A percentile compares a stretch with the other conserved stretches of the same genome.
These are phyloP conservation scores for Picea glauca DNA, from an alignment of 75 land plant species.

Conservation along the genomic window DNA sequence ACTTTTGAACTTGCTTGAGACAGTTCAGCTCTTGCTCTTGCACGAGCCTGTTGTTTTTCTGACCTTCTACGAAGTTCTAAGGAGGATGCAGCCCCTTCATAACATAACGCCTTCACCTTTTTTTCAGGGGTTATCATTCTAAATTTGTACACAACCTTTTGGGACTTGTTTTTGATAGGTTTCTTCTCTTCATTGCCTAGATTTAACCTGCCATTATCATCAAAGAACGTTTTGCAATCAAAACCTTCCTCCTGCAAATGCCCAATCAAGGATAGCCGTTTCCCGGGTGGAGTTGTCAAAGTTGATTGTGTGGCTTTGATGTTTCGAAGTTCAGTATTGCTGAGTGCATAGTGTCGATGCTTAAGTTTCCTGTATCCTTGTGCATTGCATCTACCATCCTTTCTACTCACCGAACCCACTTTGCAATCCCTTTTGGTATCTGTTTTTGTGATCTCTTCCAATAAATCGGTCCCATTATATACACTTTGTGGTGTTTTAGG, in stretches of 20 bases:
- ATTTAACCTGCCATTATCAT: neutral
- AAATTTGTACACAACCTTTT: constrained; percentile 4
- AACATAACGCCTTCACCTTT: constrained; percentile 2
- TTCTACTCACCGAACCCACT: neutral
- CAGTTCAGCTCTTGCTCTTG: constrained; percentile 6
- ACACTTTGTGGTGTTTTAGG: constrained; percentile 1
- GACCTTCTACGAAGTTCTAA: constrained; percentile 9
- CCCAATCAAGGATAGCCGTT: neutral
- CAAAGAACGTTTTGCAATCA: neutral
- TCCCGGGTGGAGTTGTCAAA: neutral
- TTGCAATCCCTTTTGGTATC: neutral
- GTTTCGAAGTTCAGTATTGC: neutral
- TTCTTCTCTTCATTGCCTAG: neutral
- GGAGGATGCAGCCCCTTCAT: neutral
- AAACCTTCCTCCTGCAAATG: constrained; percentile 3
- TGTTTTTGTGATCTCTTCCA: neutral
- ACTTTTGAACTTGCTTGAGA: neutral
- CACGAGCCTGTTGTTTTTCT: constrained; percentile 8
- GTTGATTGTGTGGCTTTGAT: neutral
- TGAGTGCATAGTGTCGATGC: neutral
- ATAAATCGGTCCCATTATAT: neutral
- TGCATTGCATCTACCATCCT: neutral
- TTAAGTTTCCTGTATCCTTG: neutral
- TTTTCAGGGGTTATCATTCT: constrained; percentile 9
- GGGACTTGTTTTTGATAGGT: neutral